Conservation (phyloP, 257 asterid genomes). For the Solanum etuberosum region DNA sequence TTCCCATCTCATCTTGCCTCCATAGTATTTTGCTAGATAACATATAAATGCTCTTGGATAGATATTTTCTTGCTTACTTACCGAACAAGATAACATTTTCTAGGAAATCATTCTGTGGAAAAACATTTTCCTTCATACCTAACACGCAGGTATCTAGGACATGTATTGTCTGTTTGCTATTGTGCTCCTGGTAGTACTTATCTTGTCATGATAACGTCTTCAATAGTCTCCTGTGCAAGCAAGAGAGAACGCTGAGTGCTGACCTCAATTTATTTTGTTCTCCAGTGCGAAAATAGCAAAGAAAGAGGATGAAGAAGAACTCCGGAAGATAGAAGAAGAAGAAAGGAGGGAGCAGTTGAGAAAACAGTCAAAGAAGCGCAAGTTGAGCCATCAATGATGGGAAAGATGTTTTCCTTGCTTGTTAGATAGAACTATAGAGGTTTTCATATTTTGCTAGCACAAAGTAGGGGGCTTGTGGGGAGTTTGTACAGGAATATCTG, state of each 20-base stretch:
- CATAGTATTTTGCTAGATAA: background rate
- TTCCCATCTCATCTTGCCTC: background rate
- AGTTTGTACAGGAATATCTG: background rate
- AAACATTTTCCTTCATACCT: background rate
- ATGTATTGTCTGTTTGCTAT: background rate
- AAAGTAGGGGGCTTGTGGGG: background rate
- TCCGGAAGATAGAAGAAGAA: constrained; percentile 59
- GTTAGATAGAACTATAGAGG: background rate
- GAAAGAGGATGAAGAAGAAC: constrained; percentile 73
- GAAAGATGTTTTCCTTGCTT: background rate
- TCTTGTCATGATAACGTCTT: background rate
- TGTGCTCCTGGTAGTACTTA: background rate
- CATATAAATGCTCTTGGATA: background rate
- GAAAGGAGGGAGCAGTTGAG: constrained; percentile 55
- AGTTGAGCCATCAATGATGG: constrained; percentile 16
- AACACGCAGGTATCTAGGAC: background rate
- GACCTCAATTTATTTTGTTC: background rate
- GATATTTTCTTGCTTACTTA: background rate
- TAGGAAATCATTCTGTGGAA: background rate
- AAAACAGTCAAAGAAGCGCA: constrained; percentile 52
- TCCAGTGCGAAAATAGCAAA: constrained; percentile 53
- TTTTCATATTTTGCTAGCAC: background rate
- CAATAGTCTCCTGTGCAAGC: background rate
- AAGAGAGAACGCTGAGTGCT: background rate
- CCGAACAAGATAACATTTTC: background rate